Percentiles rank a stretch among this genome's conserved stretches.
phyloP scores from a whole-genome alignment of 805 yeast species.

The Tetrapisispora iriomotensis region DNA sequence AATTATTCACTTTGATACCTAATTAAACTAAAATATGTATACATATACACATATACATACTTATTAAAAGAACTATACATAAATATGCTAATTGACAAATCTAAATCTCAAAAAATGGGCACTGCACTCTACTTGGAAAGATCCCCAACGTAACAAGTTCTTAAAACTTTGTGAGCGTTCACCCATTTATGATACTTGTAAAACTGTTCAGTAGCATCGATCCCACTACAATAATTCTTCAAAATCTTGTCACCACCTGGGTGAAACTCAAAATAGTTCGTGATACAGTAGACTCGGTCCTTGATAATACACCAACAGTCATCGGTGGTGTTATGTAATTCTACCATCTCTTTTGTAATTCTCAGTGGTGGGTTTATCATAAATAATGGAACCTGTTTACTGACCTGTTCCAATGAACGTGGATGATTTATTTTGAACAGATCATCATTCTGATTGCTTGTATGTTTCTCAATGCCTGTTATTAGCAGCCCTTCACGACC shows the following conservation, averaged over 20 bases:
- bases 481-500: slow-evolving; percentile 14
- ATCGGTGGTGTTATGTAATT: slow-evolving; percentile 43
- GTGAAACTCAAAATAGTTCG: slow-evolving; percentile 74
- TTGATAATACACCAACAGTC: slow-evolving; percentile 84
- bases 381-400: slow-evolving; percentile 13
- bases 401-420: slow-evolving; percentile 10
- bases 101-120: neutral
- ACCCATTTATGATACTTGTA: slow-evolving; percentile 74
- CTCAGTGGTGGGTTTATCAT: slow-evolving; percentile 36
- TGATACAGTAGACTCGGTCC: slow-evolving; percentile 77
- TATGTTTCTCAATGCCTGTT: slow-evolving; percentile 12
- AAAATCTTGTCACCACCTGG: slow-evolving; percentile 87
- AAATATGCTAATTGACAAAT: neutral
- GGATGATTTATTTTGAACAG: slow-evolving; percentile 13
- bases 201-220: slow-evolving; percentile 70
- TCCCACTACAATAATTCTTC: slow-evolving; percentile 62
- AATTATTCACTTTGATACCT: too few species aligned
- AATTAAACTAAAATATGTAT: too few species aligned
- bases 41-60: too few species aligned
- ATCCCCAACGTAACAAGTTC: slow-evolving; percentile 64
- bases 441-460: slow-evolving; percentile 7
- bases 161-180: slow-evolving; percentile 71
- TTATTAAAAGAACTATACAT: too few species aligned
- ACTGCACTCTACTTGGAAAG: neutral
- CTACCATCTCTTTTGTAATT: slow-evolving; percentile 48